phyloP scores from a whole-genome alignment of 768 basidiomycete species.

The Agaricus sinodeliciosus region DNA sequence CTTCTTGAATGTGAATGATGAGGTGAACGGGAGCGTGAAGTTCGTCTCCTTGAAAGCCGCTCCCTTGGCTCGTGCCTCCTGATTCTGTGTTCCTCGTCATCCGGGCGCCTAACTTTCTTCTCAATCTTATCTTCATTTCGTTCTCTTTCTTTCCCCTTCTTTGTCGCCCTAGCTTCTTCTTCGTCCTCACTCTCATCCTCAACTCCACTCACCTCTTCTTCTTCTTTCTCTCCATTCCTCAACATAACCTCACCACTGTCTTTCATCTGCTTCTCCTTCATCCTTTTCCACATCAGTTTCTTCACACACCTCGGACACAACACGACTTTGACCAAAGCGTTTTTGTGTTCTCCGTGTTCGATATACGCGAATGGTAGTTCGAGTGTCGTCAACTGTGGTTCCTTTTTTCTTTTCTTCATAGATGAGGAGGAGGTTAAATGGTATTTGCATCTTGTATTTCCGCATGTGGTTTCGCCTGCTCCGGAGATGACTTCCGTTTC shows the following conservation, averaged over 20 bases:
- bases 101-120: not conserved
- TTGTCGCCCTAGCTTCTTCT: conserved; percentile 21
- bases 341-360: conserved; percentile 70
- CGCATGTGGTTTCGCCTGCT: conserved; percentile 84
- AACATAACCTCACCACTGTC: not conserved
- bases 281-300: conserved; percentile 77
- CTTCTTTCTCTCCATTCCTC: not conserved
- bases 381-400: conserved; percentile 55
- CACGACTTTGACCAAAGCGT: conserved; percentile 87
- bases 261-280: conserved; percentile 9
- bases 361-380: conserved; percentile 88
- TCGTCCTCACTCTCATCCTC: conserved; percentile 11
- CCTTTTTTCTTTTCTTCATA: conserved; percentile 9
- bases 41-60: not conserved
- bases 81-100: not conserved
- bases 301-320: conserved; percentile 72
- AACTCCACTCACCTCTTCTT: conserved; percentile 2
- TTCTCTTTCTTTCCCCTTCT: conserved; percentile 19
- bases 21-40: not conserved
- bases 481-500: conserved; percentile 85
- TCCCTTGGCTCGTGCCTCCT: conserved; percentile 4
- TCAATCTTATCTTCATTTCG: not conserved
- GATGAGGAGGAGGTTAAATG: conserved; percentile 33
- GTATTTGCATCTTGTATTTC: conserved; percentile 75
- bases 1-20: not conserved